Base-by-base conservation (phyloP, 2,329 filamentous ascomycete genomes). In the Penicillium janthinellum region DNA sequence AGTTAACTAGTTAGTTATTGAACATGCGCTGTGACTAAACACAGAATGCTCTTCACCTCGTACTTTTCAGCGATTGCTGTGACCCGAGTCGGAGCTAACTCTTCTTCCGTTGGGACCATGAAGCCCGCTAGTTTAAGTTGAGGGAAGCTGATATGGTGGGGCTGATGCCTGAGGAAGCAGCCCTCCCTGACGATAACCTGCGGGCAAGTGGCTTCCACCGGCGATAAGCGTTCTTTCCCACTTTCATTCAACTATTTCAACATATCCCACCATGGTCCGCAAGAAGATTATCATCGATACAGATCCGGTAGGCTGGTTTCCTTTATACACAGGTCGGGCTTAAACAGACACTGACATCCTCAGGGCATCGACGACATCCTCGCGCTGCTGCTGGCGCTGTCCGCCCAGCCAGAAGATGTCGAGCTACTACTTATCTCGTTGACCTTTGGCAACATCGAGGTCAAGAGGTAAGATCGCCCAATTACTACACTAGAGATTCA, bases 221-320 rank as follows among this genome's bases (percentile, higher is more conserved):
- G 39, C 8, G 38, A 41, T 31, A 41, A 53, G n/a, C 28, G 11
- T 25, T 38, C 52, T 42, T 55, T 56, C 41, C 39, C 52, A 54
- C 54, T 52, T 55, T 54, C 34, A 22, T 50, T 22, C 31, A 10
- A 42, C 3, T 28, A 38, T 37, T 42, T 47, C 45, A 48, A 28
- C 48, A 53, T 34, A 48, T 45, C 51, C 42, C 58, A 64, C 49
- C 39, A 90, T 91, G 88, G 82, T 86, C 57, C 84, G 88, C 31
- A 87, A 86, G 70, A 88, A 89, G 70, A 88, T 99, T 67, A 97
- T 99, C 70, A 95, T 99, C 70, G 95, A 99, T 73, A 98, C 94
- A 2, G 95, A 98, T 74, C 94, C 94, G 79, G 93, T 91, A 82
- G 67, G 75, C 60, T 54, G 14, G 35, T 10, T 4, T 47, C 8